Evolutionary conservation across 192 early-diverging fungal species (phyloP).

Genomic region (Phycomyces blakesleeanus): DNA sequence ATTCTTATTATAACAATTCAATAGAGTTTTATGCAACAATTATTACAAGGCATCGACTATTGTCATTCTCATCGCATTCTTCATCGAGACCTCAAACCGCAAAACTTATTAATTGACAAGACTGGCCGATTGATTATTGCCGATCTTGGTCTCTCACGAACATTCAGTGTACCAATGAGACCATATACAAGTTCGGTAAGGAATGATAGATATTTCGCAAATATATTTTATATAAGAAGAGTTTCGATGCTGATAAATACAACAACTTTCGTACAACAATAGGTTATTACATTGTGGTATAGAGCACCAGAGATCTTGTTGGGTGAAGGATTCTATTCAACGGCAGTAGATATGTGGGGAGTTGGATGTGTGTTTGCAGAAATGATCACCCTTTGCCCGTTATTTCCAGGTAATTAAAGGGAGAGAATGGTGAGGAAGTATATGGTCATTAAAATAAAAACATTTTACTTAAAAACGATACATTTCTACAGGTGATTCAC

Average conservation of each 20-base stretch:
- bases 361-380: slow-evolving; percentile 98
- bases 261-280: too few species aligned
- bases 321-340: slow-evolving; percentile 85
- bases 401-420: slow-evolving; percentile 91
- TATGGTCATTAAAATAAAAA: too few species aligned
- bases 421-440: too few species aligned
- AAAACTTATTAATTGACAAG: slow-evolving; percentile 93
- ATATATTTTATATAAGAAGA: too few species aligned
- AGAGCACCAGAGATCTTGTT: slow-evolving; percentile 93
- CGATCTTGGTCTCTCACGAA: slow-evolving; percentile 94
- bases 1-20: too few species aligned
- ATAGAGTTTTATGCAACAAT: slow-evolving; percentile 73
- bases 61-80: slow-evolving; percentile 92
- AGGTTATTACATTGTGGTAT: slow-evolving; percentile 94
- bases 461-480: too few species aligned
- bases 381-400: slow-evolving; percentile 71
- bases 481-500: slow-evolving; percentile 43
- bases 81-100: slow-evolving; percentile 96
- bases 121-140: slow-evolving; percentile 85
- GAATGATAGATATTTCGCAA: too few species aligned
- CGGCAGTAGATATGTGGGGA: slow-evolving; percentile 96
- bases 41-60: slow-evolving; percentile 81
- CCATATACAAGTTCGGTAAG: slow-evolving; percentile 88
- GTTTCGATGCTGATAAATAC: too few species aligned
- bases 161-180: slow-evolving; percentile 87